phyloP scores from a whole-genome alignment of 768 basidiomycete genomes.

The Termitomyces sp. region DNA sequence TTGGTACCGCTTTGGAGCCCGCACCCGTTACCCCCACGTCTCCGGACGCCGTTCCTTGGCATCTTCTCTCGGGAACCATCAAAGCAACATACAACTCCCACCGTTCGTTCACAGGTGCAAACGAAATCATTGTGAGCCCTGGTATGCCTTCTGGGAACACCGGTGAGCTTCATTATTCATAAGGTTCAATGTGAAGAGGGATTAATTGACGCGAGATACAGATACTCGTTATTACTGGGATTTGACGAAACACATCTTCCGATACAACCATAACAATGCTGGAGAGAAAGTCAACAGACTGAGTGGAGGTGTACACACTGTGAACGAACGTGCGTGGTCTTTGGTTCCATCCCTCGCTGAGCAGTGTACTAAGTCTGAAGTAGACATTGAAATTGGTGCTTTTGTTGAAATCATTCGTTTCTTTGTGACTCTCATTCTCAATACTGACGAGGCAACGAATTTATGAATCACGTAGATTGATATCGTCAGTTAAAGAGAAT shows the following conservation, averaged over 20 bases:
- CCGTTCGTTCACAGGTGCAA: constrained; percentile 26
- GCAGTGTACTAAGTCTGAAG: neutral
- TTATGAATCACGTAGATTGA: neutral
- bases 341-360: constrained; percentile 7
- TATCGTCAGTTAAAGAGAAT: neutral
- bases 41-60: constrained; percentile 40
- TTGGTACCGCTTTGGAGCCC: constrained; percentile 52
- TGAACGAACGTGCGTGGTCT: constrained; percentile 58
- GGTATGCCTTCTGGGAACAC: constrained; percentile 62
- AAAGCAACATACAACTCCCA: constrained; percentile 57
- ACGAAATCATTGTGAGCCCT: constrained; percentile 44
- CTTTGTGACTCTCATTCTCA: constrained; percentile 62
- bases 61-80: constrained; percentile 60
- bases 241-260: constrained; percentile 61
- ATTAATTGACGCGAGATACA: constrained; percentile 16
- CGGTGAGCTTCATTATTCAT: constrained; percentile 26
- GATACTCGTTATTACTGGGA: constrained; percentile 62
- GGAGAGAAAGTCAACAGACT: constrained; percentile 27
- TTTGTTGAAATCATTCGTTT: constrained; percentile 68
- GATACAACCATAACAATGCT: constrained; percentile 50
- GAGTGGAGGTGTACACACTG: constrained; percentile 56
- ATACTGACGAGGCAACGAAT: constrained; percentile 53
- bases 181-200: neutral
- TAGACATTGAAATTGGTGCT: constrained; percentile 46
- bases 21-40: constrained; percentile 60